These are phyloP conservation scores for Corylus heterophylla DNA, from an alignment of 306 rosid species.

Conservation along the genomic window DNA sequence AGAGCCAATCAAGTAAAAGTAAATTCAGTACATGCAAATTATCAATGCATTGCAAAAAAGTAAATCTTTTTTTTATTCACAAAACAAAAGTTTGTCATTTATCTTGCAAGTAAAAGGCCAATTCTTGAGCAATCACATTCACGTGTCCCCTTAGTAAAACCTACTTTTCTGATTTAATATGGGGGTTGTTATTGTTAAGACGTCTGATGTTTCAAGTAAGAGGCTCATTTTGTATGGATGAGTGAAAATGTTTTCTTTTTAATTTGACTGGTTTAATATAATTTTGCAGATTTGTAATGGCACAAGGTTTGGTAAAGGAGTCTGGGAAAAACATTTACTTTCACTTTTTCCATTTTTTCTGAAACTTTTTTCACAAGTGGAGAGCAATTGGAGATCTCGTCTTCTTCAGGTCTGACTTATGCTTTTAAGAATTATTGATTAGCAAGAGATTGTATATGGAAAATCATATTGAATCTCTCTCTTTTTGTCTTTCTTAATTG, in stretches of 20 bases:
- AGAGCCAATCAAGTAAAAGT: background rate
- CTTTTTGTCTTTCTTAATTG: background rate
- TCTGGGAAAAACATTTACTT: constrained; percentile 60
- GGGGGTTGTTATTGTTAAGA: background rate
- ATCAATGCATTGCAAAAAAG: background rate
- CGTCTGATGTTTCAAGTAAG: background rate
- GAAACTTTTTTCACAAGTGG: constrained; percentile 53
- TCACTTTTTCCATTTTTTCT: constrained; percentile 78
- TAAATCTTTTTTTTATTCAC: background rate
- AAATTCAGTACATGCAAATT: background rate
- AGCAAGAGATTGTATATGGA: background rate
- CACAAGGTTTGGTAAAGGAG: constrained; percentile 48
- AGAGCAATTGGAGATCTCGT: constrained; percentile 54
- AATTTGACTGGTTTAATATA: constrained; percentile 19
- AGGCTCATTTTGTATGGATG: background rate
- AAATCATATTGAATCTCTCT: constrained; percentile 4
- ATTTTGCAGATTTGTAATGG: constrained; percentile 44
- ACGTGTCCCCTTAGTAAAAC: background rate
- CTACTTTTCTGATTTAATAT: background rate
- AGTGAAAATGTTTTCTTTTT: constrained; percentile 6
- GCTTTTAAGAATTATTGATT: background rate
- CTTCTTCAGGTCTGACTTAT: constrained; percentile 75
- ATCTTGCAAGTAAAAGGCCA: background rate
- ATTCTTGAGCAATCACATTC: background rate
- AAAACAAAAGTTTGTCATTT: background rate